A percentile compares a stretch with the other conserved stretches of the same genome.
phyloP scores from a whole-genome alignment of 345 rosid genomes.

The Cardiospermum halicacabum region DNA sequence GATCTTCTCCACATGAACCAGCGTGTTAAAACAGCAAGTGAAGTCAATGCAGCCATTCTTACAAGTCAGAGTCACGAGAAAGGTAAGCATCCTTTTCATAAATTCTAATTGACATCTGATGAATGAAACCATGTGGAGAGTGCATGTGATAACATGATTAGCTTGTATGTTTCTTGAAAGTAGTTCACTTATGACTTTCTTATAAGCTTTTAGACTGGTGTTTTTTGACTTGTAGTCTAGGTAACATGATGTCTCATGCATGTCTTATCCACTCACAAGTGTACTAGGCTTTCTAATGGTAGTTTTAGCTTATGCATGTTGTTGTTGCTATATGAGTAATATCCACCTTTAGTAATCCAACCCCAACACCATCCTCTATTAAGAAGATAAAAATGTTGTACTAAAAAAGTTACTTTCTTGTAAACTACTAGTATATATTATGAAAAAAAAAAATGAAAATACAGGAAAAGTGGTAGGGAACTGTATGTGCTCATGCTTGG shows the following conservation, averaged over 20 bases:
- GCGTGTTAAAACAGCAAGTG: constrained; percentile 92
- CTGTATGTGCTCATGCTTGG: neutral
- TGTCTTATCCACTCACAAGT: neutral
- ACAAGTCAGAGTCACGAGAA: constrained; percentile 98
- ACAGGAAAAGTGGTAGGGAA: neutral
- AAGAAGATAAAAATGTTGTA: neutral
- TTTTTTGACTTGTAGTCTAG: neutral
- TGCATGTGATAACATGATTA: neutral
- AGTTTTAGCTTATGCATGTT: neutral
- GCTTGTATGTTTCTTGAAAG: neutral
- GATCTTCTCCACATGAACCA: constrained; percentile 89
- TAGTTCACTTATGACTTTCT: neutral
- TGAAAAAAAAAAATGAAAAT: neutral
- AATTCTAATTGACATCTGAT: neutral
- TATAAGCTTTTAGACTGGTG: neutral
- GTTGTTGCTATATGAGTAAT: neutral
- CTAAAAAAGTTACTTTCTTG: no score
- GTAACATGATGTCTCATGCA: neutral
- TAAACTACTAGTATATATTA: no score
- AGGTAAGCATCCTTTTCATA: constrained; percentile 36
- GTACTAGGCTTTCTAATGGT: neutral
- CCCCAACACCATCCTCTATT: neutral
- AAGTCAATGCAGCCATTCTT: constrained; percentile 95
- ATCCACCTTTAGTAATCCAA: neutral
- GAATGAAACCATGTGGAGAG: neutral